phyloP scores from a whole-genome alignment of 2,329 filamentous ascomycete species.

The Cryphonectria japonica region DNA sequence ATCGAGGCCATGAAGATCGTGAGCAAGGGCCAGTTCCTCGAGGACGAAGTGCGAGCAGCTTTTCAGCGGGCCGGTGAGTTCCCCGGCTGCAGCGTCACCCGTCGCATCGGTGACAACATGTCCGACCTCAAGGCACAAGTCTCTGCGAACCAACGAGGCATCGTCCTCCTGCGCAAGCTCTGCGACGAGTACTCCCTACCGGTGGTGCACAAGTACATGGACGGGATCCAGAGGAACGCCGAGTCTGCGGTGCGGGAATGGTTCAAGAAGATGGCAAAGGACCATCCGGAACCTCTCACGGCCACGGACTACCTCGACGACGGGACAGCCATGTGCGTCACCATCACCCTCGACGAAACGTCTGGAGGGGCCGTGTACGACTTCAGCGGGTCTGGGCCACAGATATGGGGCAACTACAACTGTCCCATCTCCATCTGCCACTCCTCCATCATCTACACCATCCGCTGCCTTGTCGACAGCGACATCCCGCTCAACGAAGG shows the following conservation, averaged over 20 bases:
- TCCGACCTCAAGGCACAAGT: slow-evolving; percentile 50
- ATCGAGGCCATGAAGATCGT: slow-evolving; percentile 45
- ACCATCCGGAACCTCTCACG: slow-evolving; percentile 39
- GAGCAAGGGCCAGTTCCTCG: slow-evolving; percentile 40
- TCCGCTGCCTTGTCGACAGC: slow-evolving; percentile 39
- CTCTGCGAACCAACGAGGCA: slow-evolving; percentile 48
- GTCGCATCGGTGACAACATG: slow-evolving; percentile 46
- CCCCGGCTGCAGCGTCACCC: slow-evolving; percentile 43
- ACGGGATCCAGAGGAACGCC: slow-evolving; percentile 46
- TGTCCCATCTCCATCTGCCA: slow-evolving; percentile 43
- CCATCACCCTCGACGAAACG: slow-evolving; percentile 36
- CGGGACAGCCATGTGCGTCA: slow-evolving; percentile 40
- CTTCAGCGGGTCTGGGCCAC: slow-evolving; percentile 40
- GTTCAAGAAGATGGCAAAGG: slow-evolving; percentile 47
- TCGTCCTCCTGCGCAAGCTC: slow-evolving; percentile 39
- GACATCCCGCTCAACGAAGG: slow-evolving; percentile 45
- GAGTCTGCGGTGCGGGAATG: slow-evolving; percentile 42
- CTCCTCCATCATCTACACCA: slow-evolving; percentile 43
- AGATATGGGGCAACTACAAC: slow-evolving; percentile 43
- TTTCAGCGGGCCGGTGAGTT: slow-evolving; percentile 38
- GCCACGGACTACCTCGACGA: slow-evolving; percentile 43
- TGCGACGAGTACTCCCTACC: slow-evolving; percentile 41
- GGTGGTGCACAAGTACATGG: slow-evolving; percentile 45
- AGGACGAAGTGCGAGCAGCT: slow-evolving; percentile 24
- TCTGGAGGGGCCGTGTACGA: slow-evolving; percentile 40